Base-by-base conservation (phyloP, 1,284 basidiomycete species). In the Termitomyces sp. region DNA sequence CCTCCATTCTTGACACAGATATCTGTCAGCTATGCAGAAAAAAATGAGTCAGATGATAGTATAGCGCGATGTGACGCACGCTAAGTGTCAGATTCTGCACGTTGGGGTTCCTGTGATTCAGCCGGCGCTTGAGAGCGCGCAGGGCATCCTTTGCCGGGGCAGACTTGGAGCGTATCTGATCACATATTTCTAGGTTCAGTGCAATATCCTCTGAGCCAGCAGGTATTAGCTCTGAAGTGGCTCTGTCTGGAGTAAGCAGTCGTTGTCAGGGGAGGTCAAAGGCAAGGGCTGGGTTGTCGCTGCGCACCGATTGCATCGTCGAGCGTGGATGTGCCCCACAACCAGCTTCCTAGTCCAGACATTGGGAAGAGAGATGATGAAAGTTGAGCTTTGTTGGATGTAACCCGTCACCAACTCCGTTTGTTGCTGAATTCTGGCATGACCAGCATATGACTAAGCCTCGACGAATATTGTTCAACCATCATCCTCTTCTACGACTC, bases 1-100 rank as follows among this genome's bases (percentile, higher is more conserved):
- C 97, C 97, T 9, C 94, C 94, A 66, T 99, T 99, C 86, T 99
- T 99, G 72, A 99, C 84, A 65, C 94, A 97, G 10, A 89, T 81
- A 72, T 99, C 97, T 50, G 92, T 87, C 49, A 98, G 77, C 91
- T 94, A 38, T 10, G 15, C 33, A 26, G 2, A 30, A 57, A 50
- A 26, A 17, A 5, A 54, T 51, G 17, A 42, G 39, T 19, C 38
- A 34, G 34, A 54, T 48, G 19, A 12, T 24, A 5, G 41, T 17
- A 45, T 38, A 44, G 39, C 8, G 17, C 10, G 56, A 44, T 19
- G 12, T 52, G 49, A 79, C 89, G 66, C 68, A 96, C 94, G 8
- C 84, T 80, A 21, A 98, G 80, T 13, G 92, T 85, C 54, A 96
- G 79, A 45, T 97, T 78, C 70, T 95, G 93, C 9, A 98, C 94